Conservation (phyloP, 2,329 filamentous ascomycete genomes). For the Drechmeria coniospora region DNA sequence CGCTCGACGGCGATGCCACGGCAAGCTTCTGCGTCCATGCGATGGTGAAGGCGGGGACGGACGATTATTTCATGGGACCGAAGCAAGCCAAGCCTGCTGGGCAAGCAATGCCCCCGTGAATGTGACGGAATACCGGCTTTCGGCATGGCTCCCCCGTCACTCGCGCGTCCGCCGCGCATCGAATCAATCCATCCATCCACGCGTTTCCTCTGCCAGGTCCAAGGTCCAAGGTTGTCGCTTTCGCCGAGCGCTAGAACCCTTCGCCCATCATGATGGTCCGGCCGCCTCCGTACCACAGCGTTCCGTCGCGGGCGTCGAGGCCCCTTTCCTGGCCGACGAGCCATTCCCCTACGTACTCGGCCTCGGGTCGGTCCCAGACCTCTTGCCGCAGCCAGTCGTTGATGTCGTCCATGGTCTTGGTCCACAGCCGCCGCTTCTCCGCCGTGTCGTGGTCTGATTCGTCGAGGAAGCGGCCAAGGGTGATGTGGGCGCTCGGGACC, state of each 20-base stretch:
- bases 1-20: too few relatives aligned
- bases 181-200: neutral
- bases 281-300: constrained; percentile 78
- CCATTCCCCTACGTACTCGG: constrained; percentile 53
- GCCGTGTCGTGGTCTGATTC: constrained; percentile 46
- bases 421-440: constrained; percentile 45
- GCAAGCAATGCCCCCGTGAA: too few relatives aligned
- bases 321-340: constrained; percentile 75
- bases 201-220: neutral
- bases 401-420: constrained; percentile 56
- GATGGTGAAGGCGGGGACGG: too few relatives aligned
- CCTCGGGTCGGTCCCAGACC: constrained; percentile 46
- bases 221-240: too few relatives aligned
- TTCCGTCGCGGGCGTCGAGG: constrained; percentile 58
- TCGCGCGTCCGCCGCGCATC: neutral
- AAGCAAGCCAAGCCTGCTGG: too few relatives aligned
- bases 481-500: constrained; percentile 80
- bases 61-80: too few relatives aligned
- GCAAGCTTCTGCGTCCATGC: too few relatives aligned
- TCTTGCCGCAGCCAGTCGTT: constrained; percentile 59
- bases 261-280: constrained; percentile 49
- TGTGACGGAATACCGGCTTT: too few relatives aligned
- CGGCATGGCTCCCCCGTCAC: too few relatives aligned
- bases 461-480: constrained; percentile 65
- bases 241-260: constrained; percentile 34